Base-by-base conservation (phyloP, 2,329 filamentous ascomycete species). In the Aschersonia sp. region DNA sequence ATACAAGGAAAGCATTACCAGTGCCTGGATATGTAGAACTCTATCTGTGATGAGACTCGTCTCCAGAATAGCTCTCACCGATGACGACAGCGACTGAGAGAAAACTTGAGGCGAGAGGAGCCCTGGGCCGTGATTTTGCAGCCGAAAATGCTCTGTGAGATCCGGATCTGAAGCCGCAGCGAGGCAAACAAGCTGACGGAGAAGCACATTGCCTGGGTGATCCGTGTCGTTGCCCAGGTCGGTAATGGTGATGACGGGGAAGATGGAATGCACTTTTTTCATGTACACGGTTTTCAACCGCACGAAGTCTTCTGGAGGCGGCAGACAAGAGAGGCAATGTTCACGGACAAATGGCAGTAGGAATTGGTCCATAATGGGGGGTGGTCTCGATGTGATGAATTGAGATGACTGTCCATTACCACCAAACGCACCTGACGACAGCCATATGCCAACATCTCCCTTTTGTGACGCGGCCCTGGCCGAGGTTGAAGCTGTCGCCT, bases 391-490 rank as follows among this genome's bases (percentile, higher is more conserved):
- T 0, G 62, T 65, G 49, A 66, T 61, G 49, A 67, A 66, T 48
- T 67, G 65, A 9, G 62, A 61, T 3, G 57, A 53, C 45, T 62
- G 56, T 10, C 61, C 56, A 28, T 54, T 50, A 29, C 51, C 52
- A 5, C 53, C 51, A 51, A 55, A 42, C 48, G 53, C 46, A 10
- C 59, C 54, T 0, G 65, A 62, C 2, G 65, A 62, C 10, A 77
- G 65, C 74, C 75, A 80, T 20, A 79, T 70, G 5, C 77, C 77
- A 1, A 78, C 67, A 41, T 75, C 74, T 45, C 73, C 72, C 32
- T 71, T 71, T 45, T 72, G 66, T 0, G 73, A 70, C 0, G 59
- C 58, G 9, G 61, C 59, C 4, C 60, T 56, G 28, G 60, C 47
- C 0, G 61, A 60, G 5, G 56, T 56, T 3, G 63, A 61, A 3